These are phyloP conservation scores for Pseudogymnoascus sp. DNA, from an alignment of 2,329 filamentous ascomycete genomes.

Conservation along the genomic window DNA sequence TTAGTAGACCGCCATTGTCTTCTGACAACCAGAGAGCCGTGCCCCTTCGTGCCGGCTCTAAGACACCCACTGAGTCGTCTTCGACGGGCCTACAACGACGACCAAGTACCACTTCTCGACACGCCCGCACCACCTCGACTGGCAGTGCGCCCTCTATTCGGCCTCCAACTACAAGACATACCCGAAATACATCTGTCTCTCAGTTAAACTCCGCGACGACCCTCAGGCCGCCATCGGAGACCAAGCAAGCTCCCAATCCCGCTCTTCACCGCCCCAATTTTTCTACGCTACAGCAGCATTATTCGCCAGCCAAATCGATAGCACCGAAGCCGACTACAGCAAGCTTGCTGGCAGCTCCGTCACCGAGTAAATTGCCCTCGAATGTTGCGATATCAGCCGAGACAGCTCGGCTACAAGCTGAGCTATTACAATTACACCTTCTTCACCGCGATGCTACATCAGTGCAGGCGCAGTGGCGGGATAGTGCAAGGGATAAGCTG, in stretches of 20 bases:
- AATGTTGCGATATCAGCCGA: slow-evolving; percentile 54
- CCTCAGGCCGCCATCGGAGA: slow-evolving; percentile 17
- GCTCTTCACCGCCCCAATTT: slow-evolving; percentile 35
- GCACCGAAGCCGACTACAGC: slow-evolving; percentile 56
- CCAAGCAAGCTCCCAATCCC: slow-evolving; percentile 12
- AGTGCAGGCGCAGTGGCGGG: slow-evolving; percentile 45
- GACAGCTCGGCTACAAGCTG: slow-evolving; percentile 52
- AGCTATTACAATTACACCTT: slow-evolving; percentile 58
- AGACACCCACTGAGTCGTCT: background rate
- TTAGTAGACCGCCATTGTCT: background rate
- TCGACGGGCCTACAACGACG: background rate
- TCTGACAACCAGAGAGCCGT: background rate
- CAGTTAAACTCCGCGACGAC: slow-evolving; percentile 17
- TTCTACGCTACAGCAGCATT: slow-evolving; percentile 59
- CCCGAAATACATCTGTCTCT: slow-evolving; percentile 25
- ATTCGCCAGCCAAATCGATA: slow-evolving; percentile 54
- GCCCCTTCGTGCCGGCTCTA: background rate
- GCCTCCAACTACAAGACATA: slow-evolving; percentile 21
- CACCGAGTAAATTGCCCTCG: slow-evolving; percentile 53
- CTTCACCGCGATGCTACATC: slow-evolving; percentile 48
- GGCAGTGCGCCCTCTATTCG: slow-evolving; percentile 16
- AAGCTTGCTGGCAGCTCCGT: slow-evolving; percentile 50
- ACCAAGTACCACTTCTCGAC: background rate
- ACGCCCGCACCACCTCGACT: slow-evolving; percentile 3
- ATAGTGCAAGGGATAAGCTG: slow-evolving; percentile 46